A percentile compares a stretch with the other conserved stretches of the same genome.
Evolutionary conservation across 2,329 filamentous ascomycete species (phyloP).

Genomic region (Fusarium domesticum): DNA sequence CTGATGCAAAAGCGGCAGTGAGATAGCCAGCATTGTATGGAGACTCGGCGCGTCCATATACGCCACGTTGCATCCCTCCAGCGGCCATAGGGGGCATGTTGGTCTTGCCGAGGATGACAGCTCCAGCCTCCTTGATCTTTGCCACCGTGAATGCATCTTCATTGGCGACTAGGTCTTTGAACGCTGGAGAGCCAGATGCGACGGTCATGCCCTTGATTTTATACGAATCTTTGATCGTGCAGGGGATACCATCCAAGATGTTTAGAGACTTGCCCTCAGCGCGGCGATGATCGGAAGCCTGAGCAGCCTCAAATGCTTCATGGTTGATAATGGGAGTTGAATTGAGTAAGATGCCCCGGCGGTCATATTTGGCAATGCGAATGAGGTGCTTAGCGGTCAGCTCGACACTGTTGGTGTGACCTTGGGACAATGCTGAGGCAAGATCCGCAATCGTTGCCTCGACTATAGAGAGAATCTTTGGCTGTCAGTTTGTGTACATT

Average conservation of each 20-base stretch:
- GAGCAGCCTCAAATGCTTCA: constrained; percentile 26
- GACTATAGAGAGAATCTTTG: too few species aligned
- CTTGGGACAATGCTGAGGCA: too few species aligned
- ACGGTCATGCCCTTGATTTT: constrained; percentile 52
- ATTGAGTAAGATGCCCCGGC: constrained; percentile 23
- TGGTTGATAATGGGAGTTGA: constrained; percentile 28
- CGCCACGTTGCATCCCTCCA: constrained; percentile 56
- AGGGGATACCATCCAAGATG: constrained; percentile 53
- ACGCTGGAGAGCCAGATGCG: constrained; percentile 52
- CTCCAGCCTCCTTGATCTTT: constrained; percentile 38
- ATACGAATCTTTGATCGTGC: constrained; percentile 56
- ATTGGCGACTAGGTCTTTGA: constrained; percentile 46
- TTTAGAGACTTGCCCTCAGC: constrained; percentile 3
- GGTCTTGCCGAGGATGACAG: constrained; percentile 43
- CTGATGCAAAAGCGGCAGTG: constrained; percentile 53
- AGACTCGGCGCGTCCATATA: constrained; percentile 54
- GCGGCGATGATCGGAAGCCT: constrained; percentile 26
- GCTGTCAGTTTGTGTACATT: too few species aligned
- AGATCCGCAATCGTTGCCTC: too few species aligned
- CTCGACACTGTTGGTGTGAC: too few species aligned
- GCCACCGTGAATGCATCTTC: constrained; percentile 51
- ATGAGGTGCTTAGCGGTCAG: constrained; percentile 24
- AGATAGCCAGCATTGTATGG: constrained; percentile 54
- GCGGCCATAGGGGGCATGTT: constrained; percentile 57
- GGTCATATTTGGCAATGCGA: constrained; percentile 27